A percentile compares a stretch with the other conserved stretches of the same genome.
These are phyloP conservation scores for Pisolithus orientalis DNA, from an alignment of 768 basidiomycete genomes.

Conservation along the genomic window DNA sequence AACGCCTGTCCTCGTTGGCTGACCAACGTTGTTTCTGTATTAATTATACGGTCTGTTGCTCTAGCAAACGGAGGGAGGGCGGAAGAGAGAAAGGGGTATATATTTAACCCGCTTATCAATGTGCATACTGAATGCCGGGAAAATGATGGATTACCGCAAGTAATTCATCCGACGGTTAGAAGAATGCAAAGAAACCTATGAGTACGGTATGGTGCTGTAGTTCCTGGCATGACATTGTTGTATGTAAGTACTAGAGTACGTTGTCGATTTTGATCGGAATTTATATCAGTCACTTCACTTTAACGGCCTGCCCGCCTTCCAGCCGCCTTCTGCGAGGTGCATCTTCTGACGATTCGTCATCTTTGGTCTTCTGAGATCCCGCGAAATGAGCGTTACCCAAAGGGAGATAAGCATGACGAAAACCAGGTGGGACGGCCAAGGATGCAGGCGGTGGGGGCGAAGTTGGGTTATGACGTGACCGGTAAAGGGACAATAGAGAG, in stretches of 20 bases:
- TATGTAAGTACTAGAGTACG: neutral
- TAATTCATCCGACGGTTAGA: no score
- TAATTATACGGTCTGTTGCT: no score
- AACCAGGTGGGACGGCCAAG: constrained; percentile 37
- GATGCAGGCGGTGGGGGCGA: constrained; percentile 18
- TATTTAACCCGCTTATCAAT: no score
- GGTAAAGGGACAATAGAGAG: constrained; percentile 71
- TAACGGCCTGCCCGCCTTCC: constrained; percentile 48
- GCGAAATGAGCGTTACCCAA: constrained; percentile 41
- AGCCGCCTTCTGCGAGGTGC: constrained; percentile 49
- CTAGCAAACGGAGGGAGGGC: no score
- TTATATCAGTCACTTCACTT: constrained; percentile 40
- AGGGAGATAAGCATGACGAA: constrained; percentile 46
- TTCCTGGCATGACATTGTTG: no score
- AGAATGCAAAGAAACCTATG: no score
- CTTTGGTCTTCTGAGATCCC: constrained; percentile 32
- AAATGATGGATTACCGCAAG: no score
- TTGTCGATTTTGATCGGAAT: constrained; percentile 1
- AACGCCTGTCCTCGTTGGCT: no score
- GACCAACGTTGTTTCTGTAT: no score
- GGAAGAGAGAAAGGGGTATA: no score
- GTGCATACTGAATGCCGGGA: no score
- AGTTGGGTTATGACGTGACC: constrained; percentile 53
- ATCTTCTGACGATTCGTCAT: constrained; percentile 29
- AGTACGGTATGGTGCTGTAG: neutral